phyloP scores from a whole-genome alignment of 441 rosid genomes.

The Euphorbia schlechtendalii region DNA sequence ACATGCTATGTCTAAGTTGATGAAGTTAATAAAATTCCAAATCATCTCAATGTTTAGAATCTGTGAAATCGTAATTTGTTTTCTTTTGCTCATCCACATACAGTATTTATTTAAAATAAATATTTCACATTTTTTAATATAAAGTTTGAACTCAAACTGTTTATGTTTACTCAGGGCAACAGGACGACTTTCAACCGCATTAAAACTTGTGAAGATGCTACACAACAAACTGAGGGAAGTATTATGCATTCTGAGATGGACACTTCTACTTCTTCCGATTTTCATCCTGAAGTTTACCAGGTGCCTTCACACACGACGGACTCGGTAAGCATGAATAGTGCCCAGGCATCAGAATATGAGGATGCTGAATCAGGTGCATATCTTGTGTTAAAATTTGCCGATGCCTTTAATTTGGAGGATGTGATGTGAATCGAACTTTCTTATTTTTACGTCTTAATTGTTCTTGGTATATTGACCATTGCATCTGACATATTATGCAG shows the following conservation, averaged over 20 bases:
- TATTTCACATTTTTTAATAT: conserved; percentile 1
- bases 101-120: neutral
- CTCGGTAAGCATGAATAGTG: conserved; percentile 53
- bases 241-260: conserved; percentile 41
- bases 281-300: conserved; percentile 36
- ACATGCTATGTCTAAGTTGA: neutral
- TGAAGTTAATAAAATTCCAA: neutral
- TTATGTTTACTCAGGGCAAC: conserved; percentile 40
- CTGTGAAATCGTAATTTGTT: neutral
- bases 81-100: neutral
- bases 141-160: conserved; percentile 4
- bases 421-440: neutral
- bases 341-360: conserved; percentile 66
- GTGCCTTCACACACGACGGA: conserved; percentile 53
- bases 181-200: conserved; percentile 44
- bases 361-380: conserved; percentile 82
- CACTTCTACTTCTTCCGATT: conserved; percentile 49
- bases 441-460: conserved; percentile 11
- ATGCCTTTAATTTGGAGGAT: conserved; percentile 11
- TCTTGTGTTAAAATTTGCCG: conserved; percentile 6
- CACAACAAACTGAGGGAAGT: conserved; percentile 32
- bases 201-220: conserved; percentile 41
- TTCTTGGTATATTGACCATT: conserved; percentile 13
- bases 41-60: neutral
- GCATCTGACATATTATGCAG: conserved; percentile 36